phyloP scores from a whole-genome alignment of 1,284 basidiomycete genomes.

The Amylostereum areolatum region DNA sequence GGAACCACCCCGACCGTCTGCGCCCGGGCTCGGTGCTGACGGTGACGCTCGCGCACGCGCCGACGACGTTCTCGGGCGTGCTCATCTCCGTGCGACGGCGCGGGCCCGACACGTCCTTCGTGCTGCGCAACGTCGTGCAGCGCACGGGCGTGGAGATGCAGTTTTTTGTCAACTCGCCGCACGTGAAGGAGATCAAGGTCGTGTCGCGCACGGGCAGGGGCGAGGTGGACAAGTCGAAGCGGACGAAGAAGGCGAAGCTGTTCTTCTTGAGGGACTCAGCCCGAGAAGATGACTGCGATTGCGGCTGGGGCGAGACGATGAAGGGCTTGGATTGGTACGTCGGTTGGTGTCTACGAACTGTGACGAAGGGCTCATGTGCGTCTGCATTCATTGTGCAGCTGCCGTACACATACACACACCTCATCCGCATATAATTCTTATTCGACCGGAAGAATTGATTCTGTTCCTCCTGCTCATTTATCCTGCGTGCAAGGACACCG shows the following conservation, averaged over 20 bases:
- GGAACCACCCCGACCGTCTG: conserved; percentile 60
- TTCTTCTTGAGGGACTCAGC: conserved; percentile 73
- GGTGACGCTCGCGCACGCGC: conserved; percentile 66
- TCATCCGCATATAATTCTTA: no score
- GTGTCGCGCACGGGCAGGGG: conserved; percentile 45
- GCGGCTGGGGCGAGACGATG: conserved; percentile 44
- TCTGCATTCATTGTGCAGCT: no score
- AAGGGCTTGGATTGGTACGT: no score
- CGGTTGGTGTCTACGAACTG: no score
- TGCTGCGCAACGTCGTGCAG: conserved; percentile 83
- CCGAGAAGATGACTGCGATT: conserved; percentile 76
- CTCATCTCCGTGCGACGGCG: conserved; percentile 75
- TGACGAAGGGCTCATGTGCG: no score
- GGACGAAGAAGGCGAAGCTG: conserved; percentile 69
- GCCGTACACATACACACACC: no score
- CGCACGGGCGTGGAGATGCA: conserved; percentile 88
- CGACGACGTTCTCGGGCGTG: conserved; percentile 80
- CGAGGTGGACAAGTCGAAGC: conserved; percentile 41
- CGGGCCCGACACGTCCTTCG: conserved; percentile 79
- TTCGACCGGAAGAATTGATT: no score
- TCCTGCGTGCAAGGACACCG: no score
- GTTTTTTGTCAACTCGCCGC: conserved; percentile 79
- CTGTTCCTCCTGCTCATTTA: no score
- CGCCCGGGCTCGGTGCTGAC: conserved; percentile 78
- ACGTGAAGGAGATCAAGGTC: conserved; percentile 81